These are phyloP conservation scores for Nemania sp. DNA, from an alignment of 2,329 filamentous ascomycete genomes.

Conservation along the genomic window DNA sequence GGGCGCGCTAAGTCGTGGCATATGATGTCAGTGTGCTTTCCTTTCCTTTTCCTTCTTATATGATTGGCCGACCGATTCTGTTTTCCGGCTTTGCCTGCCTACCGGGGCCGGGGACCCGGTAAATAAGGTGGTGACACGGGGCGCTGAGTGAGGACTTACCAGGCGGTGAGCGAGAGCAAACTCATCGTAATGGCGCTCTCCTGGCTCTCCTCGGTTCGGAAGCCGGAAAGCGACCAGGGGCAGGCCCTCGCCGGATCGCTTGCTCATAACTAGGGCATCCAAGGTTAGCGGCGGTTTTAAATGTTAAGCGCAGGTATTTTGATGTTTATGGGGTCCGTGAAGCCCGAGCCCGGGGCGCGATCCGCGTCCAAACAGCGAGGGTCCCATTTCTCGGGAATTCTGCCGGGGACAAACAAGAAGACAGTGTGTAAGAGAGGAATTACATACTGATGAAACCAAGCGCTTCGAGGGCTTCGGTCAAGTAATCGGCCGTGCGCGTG, in stretches of 20 bases:
- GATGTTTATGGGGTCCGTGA: no score
- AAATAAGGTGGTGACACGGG: no score
- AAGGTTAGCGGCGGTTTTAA: slow-evolving; percentile 4
- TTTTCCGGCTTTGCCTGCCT: no score
- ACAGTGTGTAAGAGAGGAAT: no score
- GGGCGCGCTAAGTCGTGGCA: slow-evolving; percentile 55
- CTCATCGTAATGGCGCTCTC: slow-evolving; percentile 69
- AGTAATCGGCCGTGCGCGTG: slow-evolving; percentile 86
- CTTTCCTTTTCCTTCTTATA: neutral
- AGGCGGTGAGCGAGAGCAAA: slow-evolving; percentile 83
- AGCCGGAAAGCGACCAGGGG: slow-evolving; percentile 91
- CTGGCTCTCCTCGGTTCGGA: slow-evolving; percentile 49
- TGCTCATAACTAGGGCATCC: slow-evolving; percentile 67
- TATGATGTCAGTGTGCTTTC: neutral
- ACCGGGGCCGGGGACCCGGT: no score
- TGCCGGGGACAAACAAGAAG: no score
- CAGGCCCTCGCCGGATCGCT: slow-evolving; percentile 75
- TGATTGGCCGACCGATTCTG: neutral
- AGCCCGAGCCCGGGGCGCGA: no score
- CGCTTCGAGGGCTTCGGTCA: slow-evolving; percentile 70
- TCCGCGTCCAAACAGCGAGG: no score
- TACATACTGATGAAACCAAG: slow-evolving; percentile 70
- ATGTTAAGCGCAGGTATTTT: neutral
- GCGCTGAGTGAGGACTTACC: slow-evolving; percentile 6
- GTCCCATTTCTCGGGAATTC: no score